Evolutionary conservation across 2,329 filamentous ascomycete species (phyloP).

Genomic region (Pseudocercospora musae): DNA sequence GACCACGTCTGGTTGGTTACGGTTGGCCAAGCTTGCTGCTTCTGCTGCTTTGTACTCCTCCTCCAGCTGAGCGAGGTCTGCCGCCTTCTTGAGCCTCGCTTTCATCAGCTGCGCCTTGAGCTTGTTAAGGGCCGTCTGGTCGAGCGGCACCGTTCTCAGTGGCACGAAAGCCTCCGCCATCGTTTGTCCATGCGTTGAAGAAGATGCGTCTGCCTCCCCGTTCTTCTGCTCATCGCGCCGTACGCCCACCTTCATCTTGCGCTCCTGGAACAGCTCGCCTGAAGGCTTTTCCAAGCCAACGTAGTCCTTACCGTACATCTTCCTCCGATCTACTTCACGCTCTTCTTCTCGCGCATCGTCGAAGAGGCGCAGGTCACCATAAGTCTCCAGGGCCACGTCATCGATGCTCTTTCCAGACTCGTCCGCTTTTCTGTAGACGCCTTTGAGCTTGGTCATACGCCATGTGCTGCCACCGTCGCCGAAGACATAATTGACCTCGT

Average conservation of each 20-base stretch:
- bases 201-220: slow-evolving; percentile 33
- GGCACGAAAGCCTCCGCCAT: slow-evolving; percentile 56
- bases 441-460: slow-evolving; percentile 93
- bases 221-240: slow-evolving; percentile 35
- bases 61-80: slow-evolving; percentile 74
- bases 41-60: slow-evolving; percentile 77
- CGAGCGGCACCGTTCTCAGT: slow-evolving; percentile 54
- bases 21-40: slow-evolving; percentile 55
- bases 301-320: slow-evolving; percentile 80
- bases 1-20: slow-evolving; percentile 64
- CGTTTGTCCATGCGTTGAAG: slow-evolving; percentile 52
- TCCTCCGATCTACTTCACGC: slow-evolving; percentile 79
- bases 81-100: slow-evolving; percentile 76
- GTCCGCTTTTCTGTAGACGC: slow-evolving; percentile 75
- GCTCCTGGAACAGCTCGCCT: slow-evolving; percentile 78
- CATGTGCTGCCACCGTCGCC: slow-evolving; percentile 87
- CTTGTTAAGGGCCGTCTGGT: slow-evolving; percentile 79
- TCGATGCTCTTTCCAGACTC: slow-evolving; percentile 71
- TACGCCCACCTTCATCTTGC: slow-evolving; percentile 60
- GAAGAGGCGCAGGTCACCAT: slow-evolving; percentile 76
- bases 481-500: slow-evolving; percentile 75
- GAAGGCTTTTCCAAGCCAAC: slow-evolving; percentile 81
- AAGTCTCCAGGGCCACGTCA: slow-evolving; percentile 77
- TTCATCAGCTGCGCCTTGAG: slow-evolving; percentile 95
- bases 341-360: slow-evolving; percentile 92